Evolutionary conservation across 2,329 filamentous ascomycete genomes (phyloP), one percentile per base, ranked within the genome.

Genomic region (Botrytis tulipae): DNA sequence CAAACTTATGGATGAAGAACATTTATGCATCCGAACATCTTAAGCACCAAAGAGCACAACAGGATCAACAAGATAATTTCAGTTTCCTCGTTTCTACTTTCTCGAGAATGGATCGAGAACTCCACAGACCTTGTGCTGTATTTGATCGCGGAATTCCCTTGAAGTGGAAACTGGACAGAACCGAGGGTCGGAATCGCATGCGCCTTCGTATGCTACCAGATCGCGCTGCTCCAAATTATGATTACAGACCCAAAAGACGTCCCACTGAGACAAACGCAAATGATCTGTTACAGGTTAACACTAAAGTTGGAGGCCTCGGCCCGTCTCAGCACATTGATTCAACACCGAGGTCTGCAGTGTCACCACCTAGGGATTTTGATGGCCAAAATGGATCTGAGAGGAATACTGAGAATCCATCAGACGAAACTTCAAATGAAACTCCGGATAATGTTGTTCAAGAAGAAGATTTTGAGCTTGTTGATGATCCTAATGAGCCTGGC

Each of bases 121-220:
- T 98, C 73, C 88, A 88, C 76, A 89, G 94, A 32, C 93, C 94
- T 2, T 94, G 93, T 40, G 95, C 93, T 1, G 87, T 98, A 0
- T 92, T 97, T 74, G 90, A 92, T 70, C 88, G 91, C 54, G 84
- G 87, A 0, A 84, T 86, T 4, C 82, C 87, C 1, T 85, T 86
- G 0, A 97, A 92, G 81, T 99, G 95, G 95, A 94, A 95, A 78
- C 88, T 99, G 22, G 96, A 99, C 80, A 91, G 97, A 78, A 98
- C 96, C 0, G 96, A 99, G 84, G 95, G 96, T 18, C 91, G 95
- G 18, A 97, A 98, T 81, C 91, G 97, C 29, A 98, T 98, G 94
- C 90, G 97, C 25, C 86, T 97, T 78, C 90, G 96, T 42, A 88
- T 97, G 69, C 86, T 98, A 1, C 93, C 95, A 0, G 95, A 98